Evolutionary conservation across 306 rosid species (phyloP), one percentile per base, ranked within the genome.

Genomic region (Lablab purpureus): DNA sequence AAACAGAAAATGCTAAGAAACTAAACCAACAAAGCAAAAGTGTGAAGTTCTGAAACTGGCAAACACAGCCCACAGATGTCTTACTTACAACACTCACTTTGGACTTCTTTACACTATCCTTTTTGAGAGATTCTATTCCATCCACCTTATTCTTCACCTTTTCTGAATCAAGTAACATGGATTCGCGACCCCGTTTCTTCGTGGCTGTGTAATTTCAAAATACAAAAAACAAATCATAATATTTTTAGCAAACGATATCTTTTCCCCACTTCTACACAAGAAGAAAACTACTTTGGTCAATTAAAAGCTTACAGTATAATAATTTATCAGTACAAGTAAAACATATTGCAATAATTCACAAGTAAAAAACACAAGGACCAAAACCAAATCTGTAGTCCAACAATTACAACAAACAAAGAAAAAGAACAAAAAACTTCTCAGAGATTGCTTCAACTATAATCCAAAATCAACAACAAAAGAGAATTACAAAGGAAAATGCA

Each of bases 111-210:
- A 80, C 65, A 46, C 83, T 79, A 47, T 74, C 80, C 78, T 76
- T 78, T 82, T 67, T 52, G 28, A 66, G 59, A 71, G 87, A 87
- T 81, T 88, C 85, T 30, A 30, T 79, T 76, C 83, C 88, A 76
- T 74, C 67, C 45, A 75, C 67, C 71, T 80, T 71, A 65, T 76
- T 84, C 83, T 37, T 84, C 85, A 51, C 76, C 88, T 83, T 89
- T 84, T 88, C 87, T 77, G 91, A 82, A 78, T 88, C 88, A 28
- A 60, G 81, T 43, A 84, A 80, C 62, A 79, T 28, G 62, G 90
- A 90, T 70, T 89, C 90, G 36, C 88, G 84, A 84, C 67, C 55
- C 45, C 97, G 92, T 87, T 93, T 93, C 90, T 88, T 93, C 86
- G 84, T 87, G 27, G 95, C 97, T 27, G 1, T 91, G 86, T 14